Percentiles rank a stretch among this genome's conserved stretches.
Conservation (phyloP, 2,329 filamentous ascomycete genomes). For the Ramichloridium luteum region DNA sequence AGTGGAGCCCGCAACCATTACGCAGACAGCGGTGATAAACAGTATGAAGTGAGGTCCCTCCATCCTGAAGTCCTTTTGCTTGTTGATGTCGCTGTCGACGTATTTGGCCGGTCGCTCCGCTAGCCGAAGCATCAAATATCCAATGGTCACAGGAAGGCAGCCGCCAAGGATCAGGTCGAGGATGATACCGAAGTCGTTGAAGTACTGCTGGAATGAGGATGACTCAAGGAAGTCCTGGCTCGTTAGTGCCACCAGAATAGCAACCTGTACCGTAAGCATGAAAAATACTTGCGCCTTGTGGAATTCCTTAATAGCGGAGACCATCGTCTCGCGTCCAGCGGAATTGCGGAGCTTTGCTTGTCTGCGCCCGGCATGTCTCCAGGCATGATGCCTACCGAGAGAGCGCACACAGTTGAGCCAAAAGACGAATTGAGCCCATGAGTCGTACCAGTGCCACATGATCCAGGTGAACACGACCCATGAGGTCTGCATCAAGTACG, state of each 20-base stretch:
- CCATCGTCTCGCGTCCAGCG: conserved; percentile 2
- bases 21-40: conserved; percentile 5
- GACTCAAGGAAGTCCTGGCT: conserved; percentile 7
- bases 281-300: conserved; percentile 13
- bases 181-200: conserved; percentile 10
- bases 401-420: background rate
- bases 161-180: conserved; percentile 10
- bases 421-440: conserved; percentile 4
- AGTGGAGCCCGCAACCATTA: conserved; percentile 5
- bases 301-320: conserved; percentile 8
- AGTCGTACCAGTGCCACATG: conserved; percentile 8
- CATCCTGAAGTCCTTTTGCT: too few relatives aligned
- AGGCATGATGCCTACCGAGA: background rate
- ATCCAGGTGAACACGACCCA: conserved; percentile 8
- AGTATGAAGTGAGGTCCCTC: too few relatives aligned
- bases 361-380: background rate
- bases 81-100: too few relatives aligned
- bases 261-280: conserved; percentile 11
- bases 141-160: conserved; percentile 8
- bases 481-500: conserved; percentile 10
- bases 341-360: conserved; percentile 4
- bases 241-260: conserved; percentile 7
- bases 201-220: conserved; percentile 5
- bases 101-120: conserved; percentile 7
- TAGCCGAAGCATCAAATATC: conserved; percentile 6